Evolutionary conservation across 2,329 filamentous ascomycete species (phyloP).

Genomic region (Fusarium nanum): DNA sequence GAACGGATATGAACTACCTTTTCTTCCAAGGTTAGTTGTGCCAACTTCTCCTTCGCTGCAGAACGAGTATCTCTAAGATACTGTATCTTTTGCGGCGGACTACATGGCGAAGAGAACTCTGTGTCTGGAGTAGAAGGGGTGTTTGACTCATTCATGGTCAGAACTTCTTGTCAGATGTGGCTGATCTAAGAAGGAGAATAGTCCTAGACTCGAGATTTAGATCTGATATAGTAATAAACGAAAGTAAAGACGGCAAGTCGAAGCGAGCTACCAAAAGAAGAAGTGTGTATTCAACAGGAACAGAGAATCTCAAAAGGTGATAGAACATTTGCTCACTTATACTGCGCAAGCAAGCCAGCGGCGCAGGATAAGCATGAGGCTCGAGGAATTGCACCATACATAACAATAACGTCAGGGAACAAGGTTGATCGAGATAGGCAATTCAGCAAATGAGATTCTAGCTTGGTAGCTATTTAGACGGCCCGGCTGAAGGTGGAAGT

Average conservation of each 20-base stretch:
- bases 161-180: no score
- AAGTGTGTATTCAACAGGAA: conserved; percentile 1
- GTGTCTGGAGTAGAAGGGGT: conserved; percentile 60
- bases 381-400: not conserved
- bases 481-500: conserved; percentile 19
- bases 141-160: conserved; percentile 43
- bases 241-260: conserved; percentile 8
- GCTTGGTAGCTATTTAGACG: conserved; percentile 12
- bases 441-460: conserved; percentile 2
- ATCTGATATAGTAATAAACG: conserved; percentile 7
- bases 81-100: conserved; percentile 54
- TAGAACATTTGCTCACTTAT: conserved; percentile 17
- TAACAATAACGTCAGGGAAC: conserved; percentile 22
- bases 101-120: conserved; percentile 60
- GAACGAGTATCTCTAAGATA: conserved; percentile 55
- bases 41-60: conserved; percentile 62
- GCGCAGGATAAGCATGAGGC: conserved; percentile 14
- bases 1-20: conserved; percentile 56
- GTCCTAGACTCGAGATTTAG: no score
- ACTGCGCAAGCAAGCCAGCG: conserved; percentile 7
- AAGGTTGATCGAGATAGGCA: conserved; percentile 30
- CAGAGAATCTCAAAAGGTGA: not conserved
- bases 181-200: no score
- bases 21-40: conserved; percentile 65
- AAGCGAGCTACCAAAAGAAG: conserved; percentile 7